These are phyloP conservation scores for Cyberlindnera xishuangbannaensis DNA, from an alignment of 805 yeast species.

Conservation along the genomic window DNA sequence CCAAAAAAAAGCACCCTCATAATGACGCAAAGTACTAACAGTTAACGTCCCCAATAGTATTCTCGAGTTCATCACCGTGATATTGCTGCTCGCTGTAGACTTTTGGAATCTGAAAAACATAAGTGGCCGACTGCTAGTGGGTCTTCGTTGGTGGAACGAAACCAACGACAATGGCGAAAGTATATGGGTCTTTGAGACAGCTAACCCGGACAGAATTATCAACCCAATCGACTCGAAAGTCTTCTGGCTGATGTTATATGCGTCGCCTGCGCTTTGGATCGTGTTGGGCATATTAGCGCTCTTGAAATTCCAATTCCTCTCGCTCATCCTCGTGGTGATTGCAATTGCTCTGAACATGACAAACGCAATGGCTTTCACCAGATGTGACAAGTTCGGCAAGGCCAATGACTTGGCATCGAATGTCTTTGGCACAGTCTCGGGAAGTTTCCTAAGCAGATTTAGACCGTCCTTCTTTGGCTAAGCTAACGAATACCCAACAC, in stretches of 20 bases:
- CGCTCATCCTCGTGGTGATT: slow-evolving; percentile 56
- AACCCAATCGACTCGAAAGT: slow-evolving; percentile 89
- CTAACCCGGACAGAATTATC: slow-evolving; percentile 63
- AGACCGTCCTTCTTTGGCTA: slow-evolving; percentile 27
- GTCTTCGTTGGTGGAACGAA: slow-evolving; percentile 97
- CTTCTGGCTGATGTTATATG: slow-evolving; percentile 78
- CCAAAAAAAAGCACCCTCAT: no score
- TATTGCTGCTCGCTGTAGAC: slow-evolving; percentile 77
- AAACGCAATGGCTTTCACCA: slow-evolving; percentile 84
- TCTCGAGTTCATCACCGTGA: slow-evolving; percentile 70
- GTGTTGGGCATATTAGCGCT: slow-evolving; percentile 72
- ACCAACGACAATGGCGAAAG: slow-evolving; percentile 44
- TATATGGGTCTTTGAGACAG: slow-evolving; percentile 81
- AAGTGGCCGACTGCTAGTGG: slow-evolving; percentile 84
- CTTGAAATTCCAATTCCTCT: slow-evolving; percentile 67
- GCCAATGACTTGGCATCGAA: slow-evolving; percentile 63
- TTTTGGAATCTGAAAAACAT: slow-evolving; percentile 93
- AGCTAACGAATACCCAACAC: neutral
- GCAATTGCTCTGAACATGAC: slow-evolving; percentile 71
- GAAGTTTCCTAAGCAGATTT: slow-evolving; percentile 40
- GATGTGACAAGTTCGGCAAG: slow-evolving; percentile 88
- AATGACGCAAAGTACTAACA: slow-evolving; percentile 4
- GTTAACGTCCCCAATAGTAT: slow-evolving; percentile 31
- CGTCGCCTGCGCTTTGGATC: slow-evolving; percentile 72
- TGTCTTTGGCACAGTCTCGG: slow-evolving; percentile 48